Conservation (phyloP, 176 grass and related monocot species). For the Carex parvula region DNA sequence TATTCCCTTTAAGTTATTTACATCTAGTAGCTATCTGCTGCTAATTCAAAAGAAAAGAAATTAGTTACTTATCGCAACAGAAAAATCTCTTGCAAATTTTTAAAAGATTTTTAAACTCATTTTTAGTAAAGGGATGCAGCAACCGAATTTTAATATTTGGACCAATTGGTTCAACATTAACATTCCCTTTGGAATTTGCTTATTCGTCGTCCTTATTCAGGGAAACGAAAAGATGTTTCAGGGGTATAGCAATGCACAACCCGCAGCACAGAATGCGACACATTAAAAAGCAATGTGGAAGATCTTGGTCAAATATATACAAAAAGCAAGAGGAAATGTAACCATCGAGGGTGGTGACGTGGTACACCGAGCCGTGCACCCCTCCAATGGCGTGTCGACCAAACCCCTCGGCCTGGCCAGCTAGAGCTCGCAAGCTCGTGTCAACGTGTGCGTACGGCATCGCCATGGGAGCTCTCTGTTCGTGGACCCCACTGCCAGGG, state of each 20-base stretch:
- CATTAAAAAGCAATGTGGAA: neutral
- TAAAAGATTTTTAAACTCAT: neutral
- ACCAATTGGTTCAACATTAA: neutral
- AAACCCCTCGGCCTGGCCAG: conserved; percentile 37
- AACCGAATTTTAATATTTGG: neutral
- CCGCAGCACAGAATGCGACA: neutral
- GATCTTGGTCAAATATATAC: neutral
- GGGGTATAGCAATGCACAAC: neutral
- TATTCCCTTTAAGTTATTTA: neutral
- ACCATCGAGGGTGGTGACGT: conserved; percentile 32
- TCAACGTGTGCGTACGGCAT: conserved; percentile 37
- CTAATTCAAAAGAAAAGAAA: neutral
- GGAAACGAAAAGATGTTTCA: neutral
- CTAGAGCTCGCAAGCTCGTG: conserved; percentile 23
- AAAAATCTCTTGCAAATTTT: neutral
- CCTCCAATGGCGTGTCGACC: conserved; percentile 33
- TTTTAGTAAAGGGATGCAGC: neutral
- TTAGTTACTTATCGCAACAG: neutral
- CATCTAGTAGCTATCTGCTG: neutral
- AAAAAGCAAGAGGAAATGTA: neutral
- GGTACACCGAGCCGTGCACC: conserved; percentile 27
- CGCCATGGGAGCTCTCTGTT: neutral
- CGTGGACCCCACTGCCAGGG: neutral
- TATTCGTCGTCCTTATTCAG: neutral
- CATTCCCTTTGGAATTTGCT: neutral